These are phyloP conservation scores for Pharnaceum exiguum DNA, from an alignment of 148 eudicot genomes.

Conservation along the genomic window DNA sequence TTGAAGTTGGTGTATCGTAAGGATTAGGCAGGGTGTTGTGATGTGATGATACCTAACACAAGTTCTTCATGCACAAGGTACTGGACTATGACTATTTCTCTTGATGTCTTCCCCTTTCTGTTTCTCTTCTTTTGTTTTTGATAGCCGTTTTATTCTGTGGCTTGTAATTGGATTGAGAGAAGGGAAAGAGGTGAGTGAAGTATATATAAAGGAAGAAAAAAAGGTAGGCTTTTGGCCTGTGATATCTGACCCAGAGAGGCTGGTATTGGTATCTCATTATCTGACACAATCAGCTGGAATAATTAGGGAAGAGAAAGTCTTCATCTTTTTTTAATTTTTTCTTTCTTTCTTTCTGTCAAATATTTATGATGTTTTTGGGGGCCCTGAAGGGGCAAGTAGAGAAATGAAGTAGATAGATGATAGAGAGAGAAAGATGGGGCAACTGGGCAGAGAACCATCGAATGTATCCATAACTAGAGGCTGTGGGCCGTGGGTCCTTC, in stretches of 20 bases:
- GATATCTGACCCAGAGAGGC: slow-evolving; percentile 27
- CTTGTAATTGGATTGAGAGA: slow-evolving; percentile 20
- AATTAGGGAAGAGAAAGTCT: slow-evolving; percentile 19
- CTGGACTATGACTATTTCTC: slow-evolving; percentile 25
- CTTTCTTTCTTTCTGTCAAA: slow-evolving; percentile 10
- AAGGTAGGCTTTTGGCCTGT: slow-evolving; percentile 14
- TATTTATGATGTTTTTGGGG: slow-evolving; percentile 30
- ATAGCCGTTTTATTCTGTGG: slow-evolving; percentile 18
- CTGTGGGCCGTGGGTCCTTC: slow-evolving; percentile 52
- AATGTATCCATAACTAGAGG: slow-evolving; percentile 54
- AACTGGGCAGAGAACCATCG: slow-evolving; percentile 44
- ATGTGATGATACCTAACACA: slow-evolving; percentile 33
- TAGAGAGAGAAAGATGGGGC: slow-evolving; percentile 26
- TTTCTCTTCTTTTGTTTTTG: slow-evolving; percentile 4
- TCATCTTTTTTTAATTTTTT: not conserved
- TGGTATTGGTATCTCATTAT: too few species aligned
- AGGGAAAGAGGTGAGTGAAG: slow-evolving; percentile 9
- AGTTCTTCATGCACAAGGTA: slow-evolving; percentile 35
- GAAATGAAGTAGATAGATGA: slow-evolving; percentile 35
- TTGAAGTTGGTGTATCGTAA: slow-evolving; percentile 27
- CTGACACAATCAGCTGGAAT: slow-evolving; percentile 30
- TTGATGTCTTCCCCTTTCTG: not conserved
- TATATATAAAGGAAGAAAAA: slow-evolving; percentile 17
- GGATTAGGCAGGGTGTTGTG: slow-evolving; percentile 28
- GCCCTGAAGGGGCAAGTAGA: slow-evolving; percentile 31